A percentile compares a stretch with the other conserved stretches of the same genome.
These are phyloP conservation scores for Colletotrichum horii DNA, from an alignment of 2,329 filamentous ascomycete genomes.

Conservation along the genomic window DNA sequence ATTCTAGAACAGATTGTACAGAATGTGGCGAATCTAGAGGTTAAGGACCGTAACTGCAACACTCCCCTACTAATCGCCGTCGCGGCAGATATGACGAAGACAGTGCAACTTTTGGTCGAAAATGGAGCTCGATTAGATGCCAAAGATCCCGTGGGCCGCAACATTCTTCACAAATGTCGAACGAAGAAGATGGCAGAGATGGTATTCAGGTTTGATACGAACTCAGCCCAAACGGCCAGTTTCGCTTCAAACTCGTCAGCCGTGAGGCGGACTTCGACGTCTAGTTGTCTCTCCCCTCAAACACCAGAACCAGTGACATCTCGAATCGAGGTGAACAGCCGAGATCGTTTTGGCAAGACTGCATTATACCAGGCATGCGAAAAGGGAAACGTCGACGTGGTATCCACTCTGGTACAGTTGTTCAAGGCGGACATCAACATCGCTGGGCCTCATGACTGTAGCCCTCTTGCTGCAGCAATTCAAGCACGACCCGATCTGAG, in stretches of 20 bases:
- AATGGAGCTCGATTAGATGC: not conserved
- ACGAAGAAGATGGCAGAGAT: not conserved
- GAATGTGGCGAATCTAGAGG: not conserved
- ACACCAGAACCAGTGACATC: not conserved
- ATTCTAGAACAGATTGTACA: not conserved
- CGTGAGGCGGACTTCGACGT: not conserved
- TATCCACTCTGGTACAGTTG: not conserved
- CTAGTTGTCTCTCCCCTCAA: not conserved
- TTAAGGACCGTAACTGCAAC: not conserved
- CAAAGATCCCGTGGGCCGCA: not conserved
- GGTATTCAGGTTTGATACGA: not conserved
- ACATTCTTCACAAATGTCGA: not conserved
- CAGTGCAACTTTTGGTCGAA: not conserved
- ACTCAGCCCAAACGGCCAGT: not conserved
- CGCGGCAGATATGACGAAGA: not conserved
- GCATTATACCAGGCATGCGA: not conserved
- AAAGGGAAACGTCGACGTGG: not conserved
- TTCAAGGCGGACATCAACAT: not conserved
- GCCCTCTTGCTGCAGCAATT: not conserved
- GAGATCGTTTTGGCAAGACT: not conserved
- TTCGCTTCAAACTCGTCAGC: not conserved
- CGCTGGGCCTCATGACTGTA: not conserved
- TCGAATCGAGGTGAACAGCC: not conserved
- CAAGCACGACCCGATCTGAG: not conserved
- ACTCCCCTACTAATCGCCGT: not conserved